Evolutionary conservation across 768 basidiomycete species (phyloP).

Genomic region (Phlegmacium glaucopus): DNA sequence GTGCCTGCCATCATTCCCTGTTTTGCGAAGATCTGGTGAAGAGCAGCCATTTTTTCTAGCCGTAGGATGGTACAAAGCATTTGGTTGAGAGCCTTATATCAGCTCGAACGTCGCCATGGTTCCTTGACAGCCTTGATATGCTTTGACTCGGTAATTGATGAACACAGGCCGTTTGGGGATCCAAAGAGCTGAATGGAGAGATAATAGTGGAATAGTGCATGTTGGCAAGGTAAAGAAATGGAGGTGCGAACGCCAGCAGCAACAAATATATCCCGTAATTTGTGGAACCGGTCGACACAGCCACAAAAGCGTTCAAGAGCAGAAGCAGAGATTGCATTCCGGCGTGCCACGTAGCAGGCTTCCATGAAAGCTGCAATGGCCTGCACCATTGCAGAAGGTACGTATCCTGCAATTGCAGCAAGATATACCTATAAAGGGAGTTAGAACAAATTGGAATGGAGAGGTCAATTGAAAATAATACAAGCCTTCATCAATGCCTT

Average conservation of each 20-base stretch:
- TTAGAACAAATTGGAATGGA: not conserved
- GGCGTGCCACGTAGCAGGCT: conserved; percentile 13
- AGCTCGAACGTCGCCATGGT: conserved; percentile 25
- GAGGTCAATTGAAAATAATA: not conserved
- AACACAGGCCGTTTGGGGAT: conserved; percentile 19
- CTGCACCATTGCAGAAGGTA: not conserved
- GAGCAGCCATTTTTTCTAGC: conserved; percentile 19
- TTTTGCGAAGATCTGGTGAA: not conserved
- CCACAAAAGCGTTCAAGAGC: conserved; percentile 5
- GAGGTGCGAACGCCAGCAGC: conserved; percentile 11
- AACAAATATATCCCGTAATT: conserved; percentile 22
- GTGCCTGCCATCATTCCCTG: conserved; percentile 10
- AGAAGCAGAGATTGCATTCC: conserved; percentile 10
- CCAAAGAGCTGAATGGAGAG: conserved; percentile 13
- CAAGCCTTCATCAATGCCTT: conserved; percentile 14
- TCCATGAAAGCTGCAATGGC: conserved; percentile 1
- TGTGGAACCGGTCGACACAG: conserved; percentile 17
- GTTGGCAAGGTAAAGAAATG: conserved; percentile 23
- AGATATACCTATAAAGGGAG: conserved; percentile 3
- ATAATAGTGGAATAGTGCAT: conserved; percentile 15
- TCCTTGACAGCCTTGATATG: conserved; percentile 25
- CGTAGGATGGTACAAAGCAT: conserved; percentile 22
- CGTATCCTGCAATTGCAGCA: conserved; percentile 1
- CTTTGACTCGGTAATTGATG: conserved; percentile 25
- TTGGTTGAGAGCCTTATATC: conserved; percentile 20